Evolutionary conservation across 768 basidiomycete genomes (phyloP).

Genomic region (Lyophyllum decastes): DNA sequence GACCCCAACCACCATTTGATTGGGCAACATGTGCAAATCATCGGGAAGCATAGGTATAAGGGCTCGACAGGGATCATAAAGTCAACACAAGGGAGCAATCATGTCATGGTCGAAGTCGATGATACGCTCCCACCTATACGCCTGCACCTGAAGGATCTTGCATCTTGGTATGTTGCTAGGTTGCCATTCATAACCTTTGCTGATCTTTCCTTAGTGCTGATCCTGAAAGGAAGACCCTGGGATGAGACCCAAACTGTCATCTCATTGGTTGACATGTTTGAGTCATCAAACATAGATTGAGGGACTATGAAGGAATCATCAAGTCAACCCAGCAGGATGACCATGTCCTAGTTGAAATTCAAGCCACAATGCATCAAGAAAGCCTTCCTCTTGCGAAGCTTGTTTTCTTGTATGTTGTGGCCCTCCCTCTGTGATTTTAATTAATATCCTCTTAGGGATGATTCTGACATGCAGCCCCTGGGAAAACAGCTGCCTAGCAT

Average conservation of each 20-base stretch:
- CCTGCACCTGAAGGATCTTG: too few relatives aligned
- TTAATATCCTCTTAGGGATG: background rate
- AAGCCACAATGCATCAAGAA: conserved; percentile 2
- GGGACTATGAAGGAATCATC: conserved; percentile 4
- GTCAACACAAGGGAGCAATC: too few relatives aligned
- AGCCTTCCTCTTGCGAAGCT: background rate
- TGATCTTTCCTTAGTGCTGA: too few relatives aligned
- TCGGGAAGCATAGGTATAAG: too few relatives aligned
- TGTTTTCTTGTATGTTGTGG: background rate
- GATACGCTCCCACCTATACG: background rate
- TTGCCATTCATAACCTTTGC: too few relatives aligned
- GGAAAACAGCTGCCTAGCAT: too few relatives aligned
- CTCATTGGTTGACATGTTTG: background rate
- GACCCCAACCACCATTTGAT: too few relatives aligned
- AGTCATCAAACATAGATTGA: background rate
- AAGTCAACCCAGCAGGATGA: background rate
- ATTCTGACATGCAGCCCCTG: background rate
- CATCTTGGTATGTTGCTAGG: too few relatives aligned
- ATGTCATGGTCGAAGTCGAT: background rate
- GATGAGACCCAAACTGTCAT: background rate
- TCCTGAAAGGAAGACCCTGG: background rate
- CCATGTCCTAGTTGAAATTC: conserved; percentile 2
- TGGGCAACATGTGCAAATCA: too few relatives aligned
- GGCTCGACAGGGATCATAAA: too few relatives aligned
- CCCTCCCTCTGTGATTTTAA: background rate